Evolutionary conservation across 495 filamentous ascomycete genomes (phyloP).

Genomic region (Xylaria palmicola): DNA sequence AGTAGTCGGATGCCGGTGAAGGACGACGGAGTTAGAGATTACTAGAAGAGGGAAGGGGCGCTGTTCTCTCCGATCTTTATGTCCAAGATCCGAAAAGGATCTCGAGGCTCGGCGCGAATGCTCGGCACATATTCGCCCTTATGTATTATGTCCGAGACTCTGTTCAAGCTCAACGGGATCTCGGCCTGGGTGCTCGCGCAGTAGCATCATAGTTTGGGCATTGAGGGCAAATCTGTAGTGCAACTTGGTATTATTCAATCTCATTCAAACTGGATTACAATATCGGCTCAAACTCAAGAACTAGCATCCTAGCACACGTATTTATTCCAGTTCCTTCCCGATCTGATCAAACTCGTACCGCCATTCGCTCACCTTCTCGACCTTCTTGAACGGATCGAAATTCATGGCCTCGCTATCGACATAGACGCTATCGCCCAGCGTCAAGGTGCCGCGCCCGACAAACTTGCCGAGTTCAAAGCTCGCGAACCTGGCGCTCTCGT

Average conservation of each 20-base stretch:
- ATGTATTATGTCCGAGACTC: neutral
- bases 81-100: neutral
- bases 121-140: neutral
- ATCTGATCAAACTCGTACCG: conserved; percentile 15
- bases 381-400: conserved; percentile 17
- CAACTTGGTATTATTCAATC: too few relatives aligned
- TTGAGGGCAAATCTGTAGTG: too few relatives aligned
- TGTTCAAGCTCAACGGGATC: too few relatives aligned
- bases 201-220: too few relatives aligned
- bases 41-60: too few relatives aligned
- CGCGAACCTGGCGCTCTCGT: conserved; percentile 3
- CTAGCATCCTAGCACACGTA: neutral
- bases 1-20: too few relatives aligned
- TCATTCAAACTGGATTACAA: neutral
- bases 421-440: conserved; percentile 14
- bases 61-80: too few relatives aligned
- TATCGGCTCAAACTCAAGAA: too few relatives aligned
- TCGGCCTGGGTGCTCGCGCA: too few relatives aligned
- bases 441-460: conserved; percentile 11
- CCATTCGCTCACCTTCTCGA: conserved; percentile 18
- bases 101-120: neutral
- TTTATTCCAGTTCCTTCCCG: conserved; percentile 15
- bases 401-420: conserved; percentile 17
- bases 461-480: conserved; percentile 11
- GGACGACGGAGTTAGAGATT: too few relatives aligned